Conservation (phyloP, 148 eudicot species). For the Rhododendron simsii region DNA sequence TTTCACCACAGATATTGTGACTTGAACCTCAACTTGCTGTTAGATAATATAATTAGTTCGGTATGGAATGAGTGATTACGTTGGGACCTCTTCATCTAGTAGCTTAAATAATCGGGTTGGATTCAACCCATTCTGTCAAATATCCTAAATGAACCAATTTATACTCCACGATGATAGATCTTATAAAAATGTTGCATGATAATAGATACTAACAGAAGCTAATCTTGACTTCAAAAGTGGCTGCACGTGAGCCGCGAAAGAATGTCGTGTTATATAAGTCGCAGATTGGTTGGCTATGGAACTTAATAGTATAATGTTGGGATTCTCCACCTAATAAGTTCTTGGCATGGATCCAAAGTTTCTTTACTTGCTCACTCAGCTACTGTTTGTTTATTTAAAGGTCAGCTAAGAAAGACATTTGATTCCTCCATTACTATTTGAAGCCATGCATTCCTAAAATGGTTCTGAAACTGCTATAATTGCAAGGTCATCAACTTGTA, state of each 20-base stretch:
- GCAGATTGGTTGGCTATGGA: background rate
- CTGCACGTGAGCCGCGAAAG: background rate
- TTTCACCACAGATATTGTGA: constrained; percentile 30
- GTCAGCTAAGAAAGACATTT: background rate
- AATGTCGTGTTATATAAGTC: background rate
- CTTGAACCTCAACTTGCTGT: constrained; percentile 13
- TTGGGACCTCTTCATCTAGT: background rate
- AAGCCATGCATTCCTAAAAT: background rate
- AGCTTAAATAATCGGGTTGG: background rate
- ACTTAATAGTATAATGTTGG: background rate
- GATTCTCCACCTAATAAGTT: background rate
- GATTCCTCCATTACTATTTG: constrained; percentile 5
- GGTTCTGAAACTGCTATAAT: background rate
- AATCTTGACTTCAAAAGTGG: background rate
- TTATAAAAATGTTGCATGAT: background rate
- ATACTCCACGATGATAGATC: background rate
- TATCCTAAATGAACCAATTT: background rate
- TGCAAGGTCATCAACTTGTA: background rate
- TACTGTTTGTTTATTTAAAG: background rate
- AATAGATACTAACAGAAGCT: background rate
- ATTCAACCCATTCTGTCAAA: background rate
- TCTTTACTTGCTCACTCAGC: background rate
- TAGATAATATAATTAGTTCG: background rate
- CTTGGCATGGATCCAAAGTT: background rate
- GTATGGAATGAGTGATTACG: background rate